A percentile compares a stretch with the other conserved stretches of the same genome.
These are phyloP conservation scores for Niveomyces coronatus DNA, from an alignment of 2,329 filamentous ascomycete genomes.

Conservation along the genomic window DNA sequence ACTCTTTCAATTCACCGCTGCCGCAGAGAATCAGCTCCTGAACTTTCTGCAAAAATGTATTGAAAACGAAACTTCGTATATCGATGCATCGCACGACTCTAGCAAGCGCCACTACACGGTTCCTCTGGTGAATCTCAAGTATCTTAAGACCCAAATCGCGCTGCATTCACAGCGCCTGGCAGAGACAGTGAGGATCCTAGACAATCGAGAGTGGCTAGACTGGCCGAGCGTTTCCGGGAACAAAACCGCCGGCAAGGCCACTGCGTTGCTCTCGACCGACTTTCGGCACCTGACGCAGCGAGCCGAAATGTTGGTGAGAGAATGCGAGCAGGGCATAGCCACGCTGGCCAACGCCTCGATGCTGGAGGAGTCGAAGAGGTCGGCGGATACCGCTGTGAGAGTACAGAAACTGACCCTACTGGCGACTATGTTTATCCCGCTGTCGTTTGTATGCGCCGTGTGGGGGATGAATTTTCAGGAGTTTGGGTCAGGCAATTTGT, in stretches of 20 bases:
- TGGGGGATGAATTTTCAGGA: background rate
- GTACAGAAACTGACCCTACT: background rate
- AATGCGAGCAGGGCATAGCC: background rate
- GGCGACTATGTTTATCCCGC: background rate
- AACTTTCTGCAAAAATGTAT: background rate
- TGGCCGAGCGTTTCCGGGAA: background rate
- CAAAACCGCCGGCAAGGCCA: background rate
- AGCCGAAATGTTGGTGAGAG: background rate
- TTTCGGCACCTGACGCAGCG: background rate
- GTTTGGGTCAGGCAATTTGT: background rate
- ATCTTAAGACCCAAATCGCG: background rate
- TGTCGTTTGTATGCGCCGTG: background rate
- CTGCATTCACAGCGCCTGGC: background rate
- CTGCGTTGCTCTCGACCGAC: background rate
- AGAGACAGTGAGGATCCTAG: background rate
- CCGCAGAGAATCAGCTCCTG: background rate
- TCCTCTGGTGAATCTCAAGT: background rate
- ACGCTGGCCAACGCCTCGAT: background rate
- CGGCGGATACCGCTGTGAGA: background rate
- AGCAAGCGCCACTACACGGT: background rate
- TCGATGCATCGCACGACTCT: background rate
- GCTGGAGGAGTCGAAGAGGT: background rate
- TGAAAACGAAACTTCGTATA: background rate
- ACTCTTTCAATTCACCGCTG: background rate
- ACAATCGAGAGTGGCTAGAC: background rate